A percentile compares a stretch with the other conserved stretches of the same genome.
These are phyloP conservation scores for Herpetomonas muscarum DNA, from an alignment of 208 protist species.

Conservation along the genomic window DNA sequence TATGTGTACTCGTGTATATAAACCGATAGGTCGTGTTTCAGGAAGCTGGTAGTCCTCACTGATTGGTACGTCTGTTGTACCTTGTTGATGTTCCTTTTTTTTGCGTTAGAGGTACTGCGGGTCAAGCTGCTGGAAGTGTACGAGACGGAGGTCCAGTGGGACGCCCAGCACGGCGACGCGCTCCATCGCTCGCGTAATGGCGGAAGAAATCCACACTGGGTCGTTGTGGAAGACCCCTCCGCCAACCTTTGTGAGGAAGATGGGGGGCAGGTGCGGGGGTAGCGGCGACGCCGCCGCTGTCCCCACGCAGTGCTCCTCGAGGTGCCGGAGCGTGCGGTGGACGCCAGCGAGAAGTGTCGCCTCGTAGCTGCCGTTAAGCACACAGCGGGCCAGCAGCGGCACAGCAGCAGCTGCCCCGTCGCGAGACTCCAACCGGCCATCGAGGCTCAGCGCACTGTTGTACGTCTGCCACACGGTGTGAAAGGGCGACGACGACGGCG, in stretches of 20 bases:
- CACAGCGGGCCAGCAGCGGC: slow-evolving; percentile 18
- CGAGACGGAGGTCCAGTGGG: slow-evolving; percentile 36
- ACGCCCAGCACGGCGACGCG: slow-evolving; percentile 20
- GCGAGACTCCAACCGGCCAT: background rate
- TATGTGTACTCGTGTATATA: too few relatives aligned
- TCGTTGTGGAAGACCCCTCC: slow-evolving; percentile 50
- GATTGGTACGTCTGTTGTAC: too few relatives aligned
- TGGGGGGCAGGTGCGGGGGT: slow-evolving; percentile 12
- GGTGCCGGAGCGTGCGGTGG: slow-evolving; percentile 27
- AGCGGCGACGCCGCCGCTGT: background rate
- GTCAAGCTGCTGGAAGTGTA: slow-evolving; percentile 27
- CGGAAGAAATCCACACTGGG: slow-evolving; percentile 26
- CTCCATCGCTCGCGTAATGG: slow-evolving; percentile 13
- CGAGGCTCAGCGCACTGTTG: slow-evolving; percentile 40
- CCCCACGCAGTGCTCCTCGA: slow-evolving; percentile 3
- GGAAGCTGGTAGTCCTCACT: too few relatives aligned
- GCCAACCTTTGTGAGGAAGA: slow-evolving; percentile 51
- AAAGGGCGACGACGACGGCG: background rate
- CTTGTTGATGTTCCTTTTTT: too few relatives aligned
- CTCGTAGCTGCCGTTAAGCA: slow-evolving; percentile 46
- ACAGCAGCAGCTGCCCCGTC: slow-evolving; percentile 5
- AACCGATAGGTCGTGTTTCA: too few relatives aligned
- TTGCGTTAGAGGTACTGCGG: slow-evolving; percentile 21
- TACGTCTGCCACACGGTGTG: slow-evolving; percentile 44
- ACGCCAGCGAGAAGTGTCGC: slow-evolving; percentile 41